Evolutionary conservation across 257 asterid genomes (phyloP), one percentile per base, ranked within the genome.

Genomic region (Solanum arcanum): DNA sequence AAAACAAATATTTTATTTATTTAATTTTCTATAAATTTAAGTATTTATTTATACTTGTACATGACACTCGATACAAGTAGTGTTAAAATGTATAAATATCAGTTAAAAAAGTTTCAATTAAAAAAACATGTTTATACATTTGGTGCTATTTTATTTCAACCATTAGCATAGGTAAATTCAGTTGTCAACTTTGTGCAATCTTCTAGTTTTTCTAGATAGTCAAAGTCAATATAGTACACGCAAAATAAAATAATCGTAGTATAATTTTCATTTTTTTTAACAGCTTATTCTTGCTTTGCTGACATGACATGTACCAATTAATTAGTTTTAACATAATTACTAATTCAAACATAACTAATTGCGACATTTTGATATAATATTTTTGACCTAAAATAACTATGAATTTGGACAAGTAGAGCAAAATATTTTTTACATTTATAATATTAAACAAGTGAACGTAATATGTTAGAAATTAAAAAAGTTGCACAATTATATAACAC

Each of bases 1-100:
- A 52, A 0, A 3, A 16, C 0, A 7, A 21, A 0, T 0, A 0
- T 8, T 20, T 0, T 9, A 2, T 10, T 60, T 2, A 0, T 60
- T 60, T 0, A 60, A 23, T 9, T 60, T 60, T 9, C 1, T 60
- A 60, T 11, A 60, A 21, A 23, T 60, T 59, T 59, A 59, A 59
- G 5, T 18, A 21, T 9, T 21, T 47, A 5, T 13, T 47, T 14
- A 0, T 47, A 47, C 20, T 5, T 14, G 5, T 47, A 47, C 20
- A 47, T 7, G 5, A 14, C 15, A 5, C 7, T 47, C 18, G 2
- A 47, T 47, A 13, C 56, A 47, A 14, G 7, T 5, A 13, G 14
- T 13, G 6, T 4, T 47, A 1, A 47, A 47, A 6, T 12, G 16
- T 46, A 12, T 46, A 42, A 10, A 42, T 39, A 49, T 15, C 21